phyloP scores from a whole-genome alignment of 768 basidiomycete genomes.

The Favolaschia claudopus region DNA sequence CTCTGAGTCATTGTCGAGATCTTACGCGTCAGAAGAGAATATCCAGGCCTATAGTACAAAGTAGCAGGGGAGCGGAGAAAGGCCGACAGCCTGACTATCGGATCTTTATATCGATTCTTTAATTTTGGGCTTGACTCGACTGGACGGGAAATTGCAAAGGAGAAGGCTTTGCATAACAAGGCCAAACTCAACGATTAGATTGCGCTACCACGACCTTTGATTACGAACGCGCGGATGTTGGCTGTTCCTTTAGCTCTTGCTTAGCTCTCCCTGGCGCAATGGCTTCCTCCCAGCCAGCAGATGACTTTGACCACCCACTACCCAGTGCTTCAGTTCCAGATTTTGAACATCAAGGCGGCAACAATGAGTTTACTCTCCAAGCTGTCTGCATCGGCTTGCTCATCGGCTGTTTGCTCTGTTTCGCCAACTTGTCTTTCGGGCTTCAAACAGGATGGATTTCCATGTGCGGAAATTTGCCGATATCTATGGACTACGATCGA shows the following conservation, averaged over 20 bases:
- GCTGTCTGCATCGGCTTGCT: constrained; percentile 81
- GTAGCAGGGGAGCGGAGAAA: constrained; percentile 9
- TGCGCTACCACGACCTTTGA: too few species aligned
- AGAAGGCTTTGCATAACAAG: not conserved
- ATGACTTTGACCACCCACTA: not conserved
- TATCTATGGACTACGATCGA: not conserved
- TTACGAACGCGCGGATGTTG: too few species aligned
- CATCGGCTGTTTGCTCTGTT: constrained; percentile 88
- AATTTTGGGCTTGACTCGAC: constrained; percentile 15
- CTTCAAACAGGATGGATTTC: constrained; percentile 92
- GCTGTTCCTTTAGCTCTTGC: too few species aligned
- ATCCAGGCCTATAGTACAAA: constrained; percentile 27
- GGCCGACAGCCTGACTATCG: constrained; percentile 25
- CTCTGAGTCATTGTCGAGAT: constrained; percentile 56
- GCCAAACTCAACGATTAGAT: not conserved
- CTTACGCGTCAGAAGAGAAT: constrained; percentile 37
- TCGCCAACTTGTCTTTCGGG: constrained; percentile 91
- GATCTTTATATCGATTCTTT: constrained; percentile 23
- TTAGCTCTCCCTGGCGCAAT: too few species aligned
- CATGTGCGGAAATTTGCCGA: constrained; percentile 58
- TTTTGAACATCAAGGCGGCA: not conserved
- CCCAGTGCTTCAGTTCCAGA: too few species aligned
- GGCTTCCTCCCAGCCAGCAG: not conserved
- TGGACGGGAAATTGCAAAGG: not conserved
- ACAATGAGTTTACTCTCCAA: constrained; percentile 40